phyloP scores from a whole-genome alignment of 2,329 filamentous ascomycete genomes.

The Sporothrix pseudoabietina region DNA sequence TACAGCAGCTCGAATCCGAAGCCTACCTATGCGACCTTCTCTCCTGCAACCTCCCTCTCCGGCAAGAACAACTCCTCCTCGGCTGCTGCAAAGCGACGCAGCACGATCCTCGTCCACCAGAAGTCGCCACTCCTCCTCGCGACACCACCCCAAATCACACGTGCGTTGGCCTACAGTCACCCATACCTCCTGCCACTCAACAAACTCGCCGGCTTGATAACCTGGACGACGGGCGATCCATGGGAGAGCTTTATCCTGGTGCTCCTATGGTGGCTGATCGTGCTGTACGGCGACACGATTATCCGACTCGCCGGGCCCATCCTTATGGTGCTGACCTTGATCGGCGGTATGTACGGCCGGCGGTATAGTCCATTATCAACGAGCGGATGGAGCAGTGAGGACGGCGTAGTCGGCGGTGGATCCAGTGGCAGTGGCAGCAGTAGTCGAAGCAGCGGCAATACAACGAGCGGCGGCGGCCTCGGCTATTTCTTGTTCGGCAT shows the following conservation, averaged over 20 bases:
- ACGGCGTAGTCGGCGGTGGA: slow-evolving; percentile 61
- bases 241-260: slow-evolving; percentile 97
- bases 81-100: slow-evolving; percentile 72
- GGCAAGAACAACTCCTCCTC: slow-evolving; percentile 52
- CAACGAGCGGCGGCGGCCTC: slow-evolving; percentile 32
- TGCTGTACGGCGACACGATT: slow-evolving; percentile 84
- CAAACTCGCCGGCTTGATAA: slow-evolving; percentile 78
- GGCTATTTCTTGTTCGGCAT: slow-evolving; percentile 69
- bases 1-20: slow-evolving; percentile 45
- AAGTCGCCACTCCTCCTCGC: slow-evolving; percentile 92
- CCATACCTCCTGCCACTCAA: slow-evolving; percentile 91
- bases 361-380: slow-evolving; percentile 89
- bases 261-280: slow-evolving; percentile 79
- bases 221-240: slow-evolving; percentile 90
- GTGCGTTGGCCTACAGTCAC: slow-evolving; percentile 92
- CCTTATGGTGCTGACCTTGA: slow-evolving; percentile 75
- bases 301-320: slow-evolving; percentile 81
- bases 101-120: slow-evolving; percentile 92
- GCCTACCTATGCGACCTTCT: slow-evolving; percentile 87
- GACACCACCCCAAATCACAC: slow-evolving; percentile 91
- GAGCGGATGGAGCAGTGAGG: slow-evolving; percentile 67
- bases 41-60: slow-evolving; percentile 75
- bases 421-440: slow-evolving; percentile 47
- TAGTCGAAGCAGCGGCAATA: slow-evolving; percentile 56
- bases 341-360: slow-evolving; percentile 88